These are phyloP conservation scores for Gracilaria domingensis DNA, from an alignment of 23 red algal genomes.

Conservation along the genomic window DNA sequence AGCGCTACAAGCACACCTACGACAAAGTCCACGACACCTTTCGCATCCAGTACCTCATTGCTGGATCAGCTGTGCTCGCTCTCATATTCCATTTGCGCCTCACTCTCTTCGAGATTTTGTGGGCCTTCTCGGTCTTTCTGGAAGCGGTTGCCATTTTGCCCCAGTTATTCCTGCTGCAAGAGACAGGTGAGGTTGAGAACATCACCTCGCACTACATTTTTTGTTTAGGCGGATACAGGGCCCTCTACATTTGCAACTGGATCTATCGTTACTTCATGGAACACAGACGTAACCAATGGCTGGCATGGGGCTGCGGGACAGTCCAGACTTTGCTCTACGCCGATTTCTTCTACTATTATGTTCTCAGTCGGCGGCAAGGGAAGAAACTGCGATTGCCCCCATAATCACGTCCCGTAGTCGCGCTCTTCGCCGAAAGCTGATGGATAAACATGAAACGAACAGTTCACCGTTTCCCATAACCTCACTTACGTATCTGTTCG, in stretches of 20 bases:
- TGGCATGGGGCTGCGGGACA: conserved; percentile 87
- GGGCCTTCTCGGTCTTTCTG: conserved; percentile 94
- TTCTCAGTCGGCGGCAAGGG: conserved; percentile 79
- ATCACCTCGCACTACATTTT: conserved; percentile 97
- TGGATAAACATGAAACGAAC: conserved; percentile 32
- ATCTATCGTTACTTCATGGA: conserved; percentile 91
- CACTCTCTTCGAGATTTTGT: conserved; percentile 91
- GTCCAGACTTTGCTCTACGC: conserved; percentile 95
- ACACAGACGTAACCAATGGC: conserved; percentile 83
- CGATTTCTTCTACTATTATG: conserved; percentile 99
- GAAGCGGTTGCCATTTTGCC: conserved; percentile 98
- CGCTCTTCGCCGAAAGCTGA: background rate
- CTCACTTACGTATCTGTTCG: background rate
- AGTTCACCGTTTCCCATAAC: background rate
- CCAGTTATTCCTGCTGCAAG: conserved; percentile 92
- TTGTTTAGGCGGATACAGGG: conserved; percentile 91
- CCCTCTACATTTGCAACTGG: conserved; percentile 97
- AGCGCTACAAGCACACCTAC: conserved; percentile 98
- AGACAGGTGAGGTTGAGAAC: conserved; percentile 97
- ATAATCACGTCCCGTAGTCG: conserved; percentile 24
- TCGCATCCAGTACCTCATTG: conserved; percentile 79
- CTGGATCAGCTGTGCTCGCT: conserved; percentile 71
- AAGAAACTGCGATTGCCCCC: conserved; percentile 84
- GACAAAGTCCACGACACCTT: conserved; percentile 94
- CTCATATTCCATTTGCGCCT: conserved; percentile 84